phyloP scores from a whole-genome alignment of 208 protist genomes.

The Leishmania braziliensis region DNA sequence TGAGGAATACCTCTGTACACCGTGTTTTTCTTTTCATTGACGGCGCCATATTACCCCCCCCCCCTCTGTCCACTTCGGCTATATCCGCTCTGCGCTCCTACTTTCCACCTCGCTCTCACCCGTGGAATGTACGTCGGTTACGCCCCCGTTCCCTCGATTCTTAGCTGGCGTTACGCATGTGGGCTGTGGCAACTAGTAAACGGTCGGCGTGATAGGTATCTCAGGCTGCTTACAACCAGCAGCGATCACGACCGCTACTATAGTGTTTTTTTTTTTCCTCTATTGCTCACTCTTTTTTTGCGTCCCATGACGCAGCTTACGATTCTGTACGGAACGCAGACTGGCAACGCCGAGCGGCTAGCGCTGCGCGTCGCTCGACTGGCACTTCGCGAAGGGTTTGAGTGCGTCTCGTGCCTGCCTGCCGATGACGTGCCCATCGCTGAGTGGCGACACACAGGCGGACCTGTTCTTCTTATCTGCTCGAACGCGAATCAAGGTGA shows the following conservation, averaged over 20 bases:
- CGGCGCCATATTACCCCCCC: neutral
- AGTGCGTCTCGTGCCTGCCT: conserved; percentile 47
- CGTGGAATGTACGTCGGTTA: neutral
- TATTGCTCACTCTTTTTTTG: neutral
- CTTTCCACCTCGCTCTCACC: too few relatives aligned
- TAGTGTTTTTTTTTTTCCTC: neutral
- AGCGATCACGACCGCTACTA: neutral
- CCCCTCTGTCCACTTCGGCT: neutral
- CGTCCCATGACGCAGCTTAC: conserved; percentile 32
- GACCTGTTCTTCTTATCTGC: conserved; percentile 65
- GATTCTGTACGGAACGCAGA: conserved; percentile 87
- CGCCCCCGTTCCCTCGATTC: neutral
- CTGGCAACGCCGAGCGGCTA: conserved; percentile 71
- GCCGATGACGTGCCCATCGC: conserved; percentile 65
- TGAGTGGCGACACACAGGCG: conserved; percentile 39
- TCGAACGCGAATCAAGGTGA: conserved; percentile 89
- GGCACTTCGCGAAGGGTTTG: conserved; percentile 52
- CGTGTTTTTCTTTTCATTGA: neutral
- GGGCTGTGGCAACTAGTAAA: neutral
- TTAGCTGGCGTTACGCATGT: neutral
- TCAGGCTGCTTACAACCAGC: neutral
- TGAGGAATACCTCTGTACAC: neutral
- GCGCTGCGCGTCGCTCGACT: conserved; percentile 62
- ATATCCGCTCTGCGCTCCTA: neutral
- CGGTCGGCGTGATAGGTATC: neutral